Conservation (phyloP, 495 filamentous ascomycete genomes). For the Talaromyces thailandensis region DNA sequence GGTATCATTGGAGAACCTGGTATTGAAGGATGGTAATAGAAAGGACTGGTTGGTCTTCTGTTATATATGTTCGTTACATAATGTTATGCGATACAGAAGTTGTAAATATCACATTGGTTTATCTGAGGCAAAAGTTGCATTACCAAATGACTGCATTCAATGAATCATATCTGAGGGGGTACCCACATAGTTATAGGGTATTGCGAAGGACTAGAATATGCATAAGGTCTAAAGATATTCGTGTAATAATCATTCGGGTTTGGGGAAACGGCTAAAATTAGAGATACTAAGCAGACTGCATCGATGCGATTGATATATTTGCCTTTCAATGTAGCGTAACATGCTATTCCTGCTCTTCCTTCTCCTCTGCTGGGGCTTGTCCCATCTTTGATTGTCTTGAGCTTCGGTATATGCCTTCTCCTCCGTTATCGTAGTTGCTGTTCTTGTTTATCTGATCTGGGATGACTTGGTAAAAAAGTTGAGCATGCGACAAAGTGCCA, state of each 20-base stretch:
- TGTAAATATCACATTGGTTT: not conserved
- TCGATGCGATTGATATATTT: too few species aligned
- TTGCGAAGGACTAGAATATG: not conserved
- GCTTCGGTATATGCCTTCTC: too few species aligned
- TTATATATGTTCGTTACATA: not conserved
- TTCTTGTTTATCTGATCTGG: too few species aligned
- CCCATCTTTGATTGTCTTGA: too few species aligned
- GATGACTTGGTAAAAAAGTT: too few species aligned
- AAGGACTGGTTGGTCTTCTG: not conserved
- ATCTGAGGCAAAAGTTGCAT: not conserved
- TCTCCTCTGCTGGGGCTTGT: too few species aligned
- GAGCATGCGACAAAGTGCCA: too few species aligned
- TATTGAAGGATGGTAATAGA: not conserved
- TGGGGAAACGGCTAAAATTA: not conserved
- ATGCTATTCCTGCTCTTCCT: too few species aligned
- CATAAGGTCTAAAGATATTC: not conserved
- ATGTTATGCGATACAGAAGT: not conserved
- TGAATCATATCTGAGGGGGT: not conserved
- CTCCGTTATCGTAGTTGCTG: too few species aligned
- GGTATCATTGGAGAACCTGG: not conserved
- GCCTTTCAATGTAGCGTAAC: too few species aligned
- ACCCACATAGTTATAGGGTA: too few species aligned
- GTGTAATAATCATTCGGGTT: not conserved
- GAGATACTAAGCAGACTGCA: not conserved
- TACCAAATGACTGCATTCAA: not conserved